phyloP scores from a whole-genome alignment of 179 eudicot species.

The Gypsophila paniculata region DNA sequence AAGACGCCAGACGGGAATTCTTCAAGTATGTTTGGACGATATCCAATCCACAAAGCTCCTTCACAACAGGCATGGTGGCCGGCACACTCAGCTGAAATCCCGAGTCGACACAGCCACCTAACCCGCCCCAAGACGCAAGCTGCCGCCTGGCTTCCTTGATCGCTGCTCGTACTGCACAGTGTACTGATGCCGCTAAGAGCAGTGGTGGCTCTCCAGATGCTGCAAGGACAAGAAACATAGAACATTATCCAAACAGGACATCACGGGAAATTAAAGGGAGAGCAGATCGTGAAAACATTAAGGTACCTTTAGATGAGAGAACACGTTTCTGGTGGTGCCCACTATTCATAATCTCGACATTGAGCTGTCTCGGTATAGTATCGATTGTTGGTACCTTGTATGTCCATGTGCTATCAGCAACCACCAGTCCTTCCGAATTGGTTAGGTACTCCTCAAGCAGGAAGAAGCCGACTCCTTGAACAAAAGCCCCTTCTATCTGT shows the following conservation, averaged over 20 bases:
- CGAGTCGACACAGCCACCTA: constrained; percentile 20
- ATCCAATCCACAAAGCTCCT: constrained; percentile 78
- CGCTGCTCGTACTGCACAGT: constrained; percentile 82
- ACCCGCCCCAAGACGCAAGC: constrained; percentile 50
- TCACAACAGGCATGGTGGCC: constrained; percentile 86
- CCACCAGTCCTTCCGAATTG: constrained; percentile 63
- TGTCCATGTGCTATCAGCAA: constrained; percentile 69
- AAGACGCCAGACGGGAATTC: not conserved
- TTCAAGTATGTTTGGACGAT: constrained; percentile 52
- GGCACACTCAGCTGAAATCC: constrained; percentile 65
- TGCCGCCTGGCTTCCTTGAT: constrained; percentile 71
- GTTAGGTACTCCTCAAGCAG: constrained; percentile 70
- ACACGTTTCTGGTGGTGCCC: constrained; percentile 76
- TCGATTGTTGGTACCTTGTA: constrained; percentile 91
- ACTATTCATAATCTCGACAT: constrained; percentile 70
- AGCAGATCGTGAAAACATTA: not conserved
- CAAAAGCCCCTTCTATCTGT: constrained; percentile 93
- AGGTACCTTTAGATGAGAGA: constrained; percentile 83
- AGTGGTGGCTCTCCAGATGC: constrained; percentile 96
- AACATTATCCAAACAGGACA: not conserved
- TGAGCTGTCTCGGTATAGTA: constrained; percentile 69
- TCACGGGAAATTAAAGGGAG: not conserved
- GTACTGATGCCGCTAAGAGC: constrained; percentile 75
- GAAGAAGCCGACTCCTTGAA: constrained; percentile 90
- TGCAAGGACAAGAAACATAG: constrained; percentile 24